Evolutionary conservation across 2,329 filamentous ascomycete genomes (phyloP).

Genomic region (Daldinia sp.): DNA sequence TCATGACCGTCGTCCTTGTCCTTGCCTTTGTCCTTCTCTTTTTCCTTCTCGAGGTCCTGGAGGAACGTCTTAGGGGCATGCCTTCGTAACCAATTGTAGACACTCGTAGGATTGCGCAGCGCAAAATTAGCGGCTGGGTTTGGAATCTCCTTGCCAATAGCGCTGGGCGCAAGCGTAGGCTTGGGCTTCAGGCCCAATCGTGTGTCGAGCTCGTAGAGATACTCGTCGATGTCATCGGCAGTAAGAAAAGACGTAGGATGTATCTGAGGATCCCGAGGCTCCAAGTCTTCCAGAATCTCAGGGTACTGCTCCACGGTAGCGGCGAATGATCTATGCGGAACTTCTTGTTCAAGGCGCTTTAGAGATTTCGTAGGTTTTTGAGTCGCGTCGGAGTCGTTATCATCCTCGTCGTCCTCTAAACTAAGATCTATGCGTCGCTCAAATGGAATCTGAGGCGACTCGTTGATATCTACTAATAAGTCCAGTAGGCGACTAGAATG

Average conservation of each 20-base stretch:
- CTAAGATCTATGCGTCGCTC: constrained; percentile 80
- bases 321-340: constrained; percentile 64
- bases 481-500: constrained; percentile 82
- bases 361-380: constrained; percentile 61
- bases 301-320: constrained; percentile 74
- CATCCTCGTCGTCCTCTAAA: constrained; percentile 58
- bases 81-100: constrained; percentile 94
- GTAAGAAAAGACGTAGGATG: constrained; percentile 75
- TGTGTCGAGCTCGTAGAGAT: constrained; percentile 74
- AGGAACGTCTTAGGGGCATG: constrained; percentile 87
- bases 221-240: constrained; percentile 78
- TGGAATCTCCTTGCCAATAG: constrained; percentile 52
- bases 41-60: constrained; percentile 75
- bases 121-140: constrained; percentile 59
- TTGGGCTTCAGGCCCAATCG: constrained; percentile 59
- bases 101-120: constrained; percentile 85
- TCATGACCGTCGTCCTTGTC: constrained; percentile 57
- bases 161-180: constrained; percentile 65
- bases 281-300: constrained; percentile 62
- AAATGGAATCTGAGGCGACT: constrained; percentile 79
- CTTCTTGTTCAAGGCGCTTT: constrained; percentile 62
- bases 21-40: constrained; percentile 54
- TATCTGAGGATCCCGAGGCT: constrained; percentile 63
- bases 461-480: constrained; percentile 89
- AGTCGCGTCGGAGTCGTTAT: constrained; percentile 56